Evolutionary conservation across 805 yeast species (phyloP).

Genomic region (Cephaloascus fragrans): DNA sequence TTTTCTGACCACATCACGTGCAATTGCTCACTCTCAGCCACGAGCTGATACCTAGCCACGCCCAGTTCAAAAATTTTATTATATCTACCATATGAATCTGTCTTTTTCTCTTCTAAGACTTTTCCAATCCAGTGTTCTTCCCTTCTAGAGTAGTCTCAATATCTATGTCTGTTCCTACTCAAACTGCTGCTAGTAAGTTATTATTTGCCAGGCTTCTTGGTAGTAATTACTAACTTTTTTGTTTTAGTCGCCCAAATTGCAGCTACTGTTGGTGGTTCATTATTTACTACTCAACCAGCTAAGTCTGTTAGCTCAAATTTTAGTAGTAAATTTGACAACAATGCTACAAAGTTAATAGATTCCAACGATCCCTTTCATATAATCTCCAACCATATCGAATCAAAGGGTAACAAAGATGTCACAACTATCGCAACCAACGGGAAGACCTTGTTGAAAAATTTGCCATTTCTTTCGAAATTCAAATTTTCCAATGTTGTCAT

Average conservation of each 20-base stretch:
- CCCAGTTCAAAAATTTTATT: not conserved
- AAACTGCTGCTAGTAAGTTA: not conserved
- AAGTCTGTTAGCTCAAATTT: conserved; percentile 28
- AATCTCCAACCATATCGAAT: conserved; percentile 22
- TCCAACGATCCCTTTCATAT: conserved; percentile 45
- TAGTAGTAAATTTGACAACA: conserved; percentile 13
- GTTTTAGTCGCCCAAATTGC: conserved; percentile 21
- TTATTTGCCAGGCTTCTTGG: too few relatives aligned
- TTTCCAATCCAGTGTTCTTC: not conserved
- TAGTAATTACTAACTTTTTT: too few relatives aligned
- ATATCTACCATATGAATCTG: too few relatives aligned
- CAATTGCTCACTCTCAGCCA: not conserved
- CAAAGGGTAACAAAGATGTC: conserved; percentile 10
- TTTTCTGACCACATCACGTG: too few relatives aligned
- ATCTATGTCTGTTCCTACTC: not conserved
- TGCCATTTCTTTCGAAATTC: conserved; percentile 47
- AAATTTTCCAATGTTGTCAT: conserved; percentile 38
- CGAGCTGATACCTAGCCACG: not conserved
- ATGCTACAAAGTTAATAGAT: conserved; percentile 17
- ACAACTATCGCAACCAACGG: conserved; percentile 47
- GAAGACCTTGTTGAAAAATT: conserved; percentile 39
- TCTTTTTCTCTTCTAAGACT: not conserved
- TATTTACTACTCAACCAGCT: conserved; percentile 37
- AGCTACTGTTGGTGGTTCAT: conserved; percentile 15
- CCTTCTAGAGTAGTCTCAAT: not conserved